phyloP scores from a whole-genome alignment of 441 rosid species.

The Bruguiera hainesii region DNA sequence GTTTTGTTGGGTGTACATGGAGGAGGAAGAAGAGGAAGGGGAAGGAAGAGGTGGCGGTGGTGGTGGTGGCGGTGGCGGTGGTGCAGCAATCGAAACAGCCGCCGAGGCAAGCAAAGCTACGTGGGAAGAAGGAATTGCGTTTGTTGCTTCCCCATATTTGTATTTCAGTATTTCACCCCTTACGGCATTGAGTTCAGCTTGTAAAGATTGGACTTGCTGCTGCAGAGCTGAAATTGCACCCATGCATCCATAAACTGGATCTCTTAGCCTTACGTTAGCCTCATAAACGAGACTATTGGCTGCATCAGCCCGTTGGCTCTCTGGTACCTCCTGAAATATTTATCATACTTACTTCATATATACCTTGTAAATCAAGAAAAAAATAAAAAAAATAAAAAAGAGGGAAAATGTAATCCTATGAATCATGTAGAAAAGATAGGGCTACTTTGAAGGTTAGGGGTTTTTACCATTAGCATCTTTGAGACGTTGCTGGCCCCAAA shows the following conservation, averaged over 20 bases:
- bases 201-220: constrained; percentile 80
- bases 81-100: constrained; percentile 48
- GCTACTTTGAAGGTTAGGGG: constrained; percentile 28
- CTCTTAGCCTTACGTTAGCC: constrained; percentile 85
- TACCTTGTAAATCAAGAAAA: neutral
- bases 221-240: constrained; percentile 89
- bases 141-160: constrained; percentile 56
- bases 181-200: constrained; percentile 77
- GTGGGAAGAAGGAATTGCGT: constrained; percentile 39
- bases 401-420: too few relatives aligned
- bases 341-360: neutral
- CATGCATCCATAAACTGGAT: constrained; percentile 88
- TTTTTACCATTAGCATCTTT: constrained; percentile 74
- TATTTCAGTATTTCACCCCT: constrained; percentile 71
- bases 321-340: constrained; percentile 74
- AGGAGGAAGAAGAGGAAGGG: constrained; percentile 51
- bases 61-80: constrained; percentile 32
- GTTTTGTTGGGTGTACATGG: constrained; percentile 50
- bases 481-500: constrained; percentile 95
- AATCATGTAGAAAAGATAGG: neutral
- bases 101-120: constrained; percentile 51
- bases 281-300: constrained; percentile 90
- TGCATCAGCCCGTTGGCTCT: constrained; percentile 87
- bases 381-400: neutral
- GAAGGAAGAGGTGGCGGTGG: constrained; percentile 34